Conservation (phyloP, 2,329 filamentous ascomycete genomes). For the Aureobasidium sp. region DNA sequence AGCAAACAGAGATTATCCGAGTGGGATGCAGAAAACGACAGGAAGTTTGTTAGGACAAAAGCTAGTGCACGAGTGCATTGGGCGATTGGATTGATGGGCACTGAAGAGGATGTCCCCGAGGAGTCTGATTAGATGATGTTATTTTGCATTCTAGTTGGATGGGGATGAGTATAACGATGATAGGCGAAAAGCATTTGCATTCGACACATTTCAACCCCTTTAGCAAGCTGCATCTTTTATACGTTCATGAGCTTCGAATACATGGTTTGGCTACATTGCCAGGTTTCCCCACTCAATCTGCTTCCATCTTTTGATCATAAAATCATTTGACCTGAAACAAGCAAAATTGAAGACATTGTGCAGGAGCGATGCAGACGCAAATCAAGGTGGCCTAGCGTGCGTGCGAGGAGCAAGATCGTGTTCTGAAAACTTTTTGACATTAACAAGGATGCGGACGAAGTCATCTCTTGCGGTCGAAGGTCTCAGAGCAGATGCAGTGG, state of each 20-base stretch:
- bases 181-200: neutral
- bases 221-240: neutral
- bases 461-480: too few relatives aligned
- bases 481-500: too few relatives aligned
- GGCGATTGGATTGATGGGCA: constrained; percentile 67
- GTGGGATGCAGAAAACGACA: constrained; percentile 30
- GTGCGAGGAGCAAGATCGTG: too few relatives aligned
- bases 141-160: neutral
- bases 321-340: too few relatives aligned
- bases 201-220: neutral
- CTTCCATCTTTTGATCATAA: neutral
- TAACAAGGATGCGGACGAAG: too few relatives aligned
- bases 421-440: too few relatives aligned
- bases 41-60: constrained; percentile 53
- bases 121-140: neutral
- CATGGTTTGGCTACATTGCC: neutral
- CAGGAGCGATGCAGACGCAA: too few relatives aligned
- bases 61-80: constrained; percentile 59
- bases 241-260: neutral
- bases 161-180: neutral
- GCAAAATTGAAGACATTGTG: neutral
- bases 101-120: constrained; percentile 61
- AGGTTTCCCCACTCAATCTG: neutral
- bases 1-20: constrained; percentile 6
- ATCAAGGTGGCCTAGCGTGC: too few relatives aligned